Base-by-base conservation (phyloP, 129 eudicot species). In the Gnaphalium uliginosum region DNA sequence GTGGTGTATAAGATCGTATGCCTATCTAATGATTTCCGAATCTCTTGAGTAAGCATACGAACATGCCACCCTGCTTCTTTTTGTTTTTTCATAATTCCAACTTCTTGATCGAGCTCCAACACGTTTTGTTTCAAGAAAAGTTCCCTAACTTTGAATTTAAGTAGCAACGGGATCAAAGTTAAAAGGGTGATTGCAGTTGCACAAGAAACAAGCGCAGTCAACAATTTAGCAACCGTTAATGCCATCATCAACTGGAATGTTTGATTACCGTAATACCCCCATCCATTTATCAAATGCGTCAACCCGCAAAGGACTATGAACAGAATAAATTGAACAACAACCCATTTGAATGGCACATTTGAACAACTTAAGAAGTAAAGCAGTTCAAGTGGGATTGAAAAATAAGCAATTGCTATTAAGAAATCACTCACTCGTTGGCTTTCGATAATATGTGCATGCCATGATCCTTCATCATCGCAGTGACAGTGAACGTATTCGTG, bases 321-420 rank as follows among this genome's bases (percentile, higher is more conserved):
- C 3, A 85, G 75, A 26, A 92, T 81, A 75, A 92, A 92, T 70
- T 89, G 88, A 71, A 89, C 80, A 15, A 92, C 80, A 18, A 92
- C 98, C 98, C 98, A 92, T 86, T 89, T 92, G 81, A 92, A 92
- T 1, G 96, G 98, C 15, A 92, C 78, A 22, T 84, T 84, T 13
- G 96, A 92, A 73, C 89, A 87, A 59, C 97, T 87, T 25, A 89
- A 74, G 75, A 91, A 89, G 90, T 87, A 91, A 1, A 91, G 75
- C n/a, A 91, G 78, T 80, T 91, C 97, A 17, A 91, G 74, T 3
- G 96, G 97, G 62, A 91, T 91, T 5, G 97, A 91, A 39, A 91
- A 91, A 54, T 88, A 91, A 32, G 97, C 97, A 30, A 88, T 82
- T 10, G 97, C 93, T 11, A 91, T 91, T 41, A 91, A 74, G 84